Percentiles rank a stretch among this genome's conserved stretches.
Conservation (phyloP, 1,139 yeast genomes). For the Eremothecium gossypii region DNA sequence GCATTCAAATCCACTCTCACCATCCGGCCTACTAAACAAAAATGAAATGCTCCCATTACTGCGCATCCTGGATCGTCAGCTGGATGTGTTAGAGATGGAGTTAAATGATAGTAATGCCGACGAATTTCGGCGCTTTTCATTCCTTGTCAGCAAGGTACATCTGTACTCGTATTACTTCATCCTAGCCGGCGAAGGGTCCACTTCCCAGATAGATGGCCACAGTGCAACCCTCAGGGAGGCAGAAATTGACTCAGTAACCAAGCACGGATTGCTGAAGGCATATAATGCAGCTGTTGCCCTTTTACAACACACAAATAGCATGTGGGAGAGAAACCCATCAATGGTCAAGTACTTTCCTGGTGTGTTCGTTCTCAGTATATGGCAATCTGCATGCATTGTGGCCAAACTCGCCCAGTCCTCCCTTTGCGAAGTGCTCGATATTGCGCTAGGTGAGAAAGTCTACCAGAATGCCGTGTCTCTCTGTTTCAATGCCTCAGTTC, state of each 20-base stretch:
- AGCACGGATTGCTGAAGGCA: constrained; percentile 64
- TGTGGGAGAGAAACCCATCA: constrained; percentile 49
- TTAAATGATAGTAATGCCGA: constrained; percentile 39
- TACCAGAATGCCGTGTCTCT: constrained; percentile 63
- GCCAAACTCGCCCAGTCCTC: constrained; percentile 73
- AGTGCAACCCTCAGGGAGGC: constrained; percentile 10
- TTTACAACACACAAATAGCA: constrained; percentile 54
- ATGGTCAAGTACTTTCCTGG: constrained; percentile 78
- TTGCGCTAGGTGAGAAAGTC: constrained; percentile 60
- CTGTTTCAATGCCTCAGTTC: constrained; percentile 70
- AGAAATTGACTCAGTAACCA: constrained; percentile 39
- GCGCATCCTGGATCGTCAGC: constrained; percentile 57
- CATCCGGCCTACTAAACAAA: constrained; percentile 46
- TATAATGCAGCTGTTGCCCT: constrained; percentile 72
- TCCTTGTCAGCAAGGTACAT: constrained; percentile 69
- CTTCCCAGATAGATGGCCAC: not conserved
- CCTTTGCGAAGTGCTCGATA: constrained; percentile 55
- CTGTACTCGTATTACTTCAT: constrained; percentile 71
- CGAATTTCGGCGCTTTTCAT: constrained; percentile 57
- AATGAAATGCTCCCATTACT: constrained; percentile 70
- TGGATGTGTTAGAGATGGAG: constrained; percentile 64
- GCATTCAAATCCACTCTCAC: constrained; percentile 62
- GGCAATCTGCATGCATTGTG: constrained; percentile 88
- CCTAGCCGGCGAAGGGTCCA: constrained; percentile 36
- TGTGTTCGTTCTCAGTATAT: constrained; percentile 65